These are phyloP conservation scores for Coemansia sp. DNA, from an alignment of 192 early-diverging fungal species.

Conservation along the genomic window DNA sequence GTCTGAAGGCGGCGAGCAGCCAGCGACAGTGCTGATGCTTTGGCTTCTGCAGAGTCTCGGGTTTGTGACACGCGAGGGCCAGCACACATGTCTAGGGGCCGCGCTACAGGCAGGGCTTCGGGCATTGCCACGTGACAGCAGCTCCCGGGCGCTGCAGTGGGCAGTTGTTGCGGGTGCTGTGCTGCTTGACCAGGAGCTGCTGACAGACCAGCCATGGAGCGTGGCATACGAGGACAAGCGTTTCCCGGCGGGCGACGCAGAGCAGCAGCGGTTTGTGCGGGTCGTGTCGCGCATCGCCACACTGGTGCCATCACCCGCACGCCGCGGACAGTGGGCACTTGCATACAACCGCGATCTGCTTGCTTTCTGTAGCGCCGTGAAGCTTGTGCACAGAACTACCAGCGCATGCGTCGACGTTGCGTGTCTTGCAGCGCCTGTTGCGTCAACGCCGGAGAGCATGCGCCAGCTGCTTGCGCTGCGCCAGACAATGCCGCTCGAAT, in stretches of 20 bases:
- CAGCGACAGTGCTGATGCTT: slow-evolving; percentile 13
- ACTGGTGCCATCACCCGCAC: slow-evolving; percentile 29
- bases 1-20: neutral
- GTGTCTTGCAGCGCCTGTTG: slow-evolving; percentile 5
- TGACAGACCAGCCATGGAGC: slow-evolving; percentile 43
- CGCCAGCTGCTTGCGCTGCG: slow-evolving; percentile 17
- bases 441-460: neutral
- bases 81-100: slow-evolving; percentile 29
- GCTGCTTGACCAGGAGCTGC: slow-evolving; percentile 35
- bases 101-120: slow-evolving; percentile 30
- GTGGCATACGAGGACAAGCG: slow-evolving; percentile 45
- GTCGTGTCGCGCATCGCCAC: slow-evolving; percentile 37
- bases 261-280: slow-evolving; percentile 25
- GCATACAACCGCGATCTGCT: slow-evolving; percentile 69
- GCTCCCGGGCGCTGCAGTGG: slow-evolving; percentile 30
- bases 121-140: slow-evolving; percentile 11
- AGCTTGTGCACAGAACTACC: slow-evolving; percentile 40
- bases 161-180: slow-evolving; percentile 27
- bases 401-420: slow-evolving; percentile 23
- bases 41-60: slow-evolving; percentile 26
- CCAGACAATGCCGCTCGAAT: slow-evolving; percentile 29
- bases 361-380: slow-evolving; percentile 71
- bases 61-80: slow-evolving; percentile 19
- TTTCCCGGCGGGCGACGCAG: slow-evolving; percentile 10
- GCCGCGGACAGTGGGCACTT: slow-evolving; percentile 45